Evolutionary conservation across 1,284 basidiomycete genomes (phyloP), one percentile per base, ranked within the genome.

Genomic region (Austropuccinia psidii): DNA sequence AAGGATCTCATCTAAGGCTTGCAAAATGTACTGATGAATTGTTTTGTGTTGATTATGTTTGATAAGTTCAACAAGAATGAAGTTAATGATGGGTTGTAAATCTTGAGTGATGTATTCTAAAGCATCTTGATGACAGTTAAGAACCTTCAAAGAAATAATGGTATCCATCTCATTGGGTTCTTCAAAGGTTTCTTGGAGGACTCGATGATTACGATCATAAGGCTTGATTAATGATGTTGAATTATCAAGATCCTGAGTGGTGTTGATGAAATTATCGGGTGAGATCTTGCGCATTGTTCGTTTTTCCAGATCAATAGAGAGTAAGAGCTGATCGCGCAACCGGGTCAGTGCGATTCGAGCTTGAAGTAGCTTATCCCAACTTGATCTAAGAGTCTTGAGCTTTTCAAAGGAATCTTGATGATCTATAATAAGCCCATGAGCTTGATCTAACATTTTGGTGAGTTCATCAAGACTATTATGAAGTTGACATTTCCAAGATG

Each of bases 281-380:
- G 61, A 47, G 35, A 49, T 31, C 61, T 64, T 64, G 31, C 61
- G 41, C 61, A 64, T 64, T 64, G 31, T 64, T 47, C 61, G 50
- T 35, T 64, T 64, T n/a, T 64, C 61, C 50, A 41, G 61, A 47
- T 64, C 17, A 27, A 47, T 47, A 64, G 45, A 41, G 24, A 64
- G 21, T 31, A 64, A 31, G 27, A 64, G 24, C 45, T 64, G 61
- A 13, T 64, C 61, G 11, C 61, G 61, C 27, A 64, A 17, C 37
- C 61, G 31, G 27, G 39, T 43, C 4, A 64, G 9, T 31, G 45
- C 61, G 7, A 31, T 35, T 64, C 50, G 41, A n/a, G 61, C 37
- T 2, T 45, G 43, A 0, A 64, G 29, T 35, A 64, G 45, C 50
- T 64, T 47, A 33, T 21, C 29, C 61, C 61, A 64, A n/a, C 21